These are phyloP conservation scores for Ogataea allantospora DNA, from an alignment of 805 yeast species.

Conservation along the genomic window DNA sequence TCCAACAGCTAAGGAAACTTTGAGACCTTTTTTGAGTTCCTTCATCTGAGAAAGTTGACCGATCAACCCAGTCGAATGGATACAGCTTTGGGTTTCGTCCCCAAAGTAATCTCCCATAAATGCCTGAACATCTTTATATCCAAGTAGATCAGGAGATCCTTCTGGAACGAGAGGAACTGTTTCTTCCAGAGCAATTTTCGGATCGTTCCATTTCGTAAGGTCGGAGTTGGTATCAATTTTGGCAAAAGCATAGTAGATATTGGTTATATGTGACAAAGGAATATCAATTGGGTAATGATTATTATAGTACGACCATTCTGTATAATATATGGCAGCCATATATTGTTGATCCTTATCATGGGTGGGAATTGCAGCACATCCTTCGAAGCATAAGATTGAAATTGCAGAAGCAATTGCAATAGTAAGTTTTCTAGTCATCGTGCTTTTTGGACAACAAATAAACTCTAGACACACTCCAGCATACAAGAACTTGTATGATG, in stretches of 20 bases:
- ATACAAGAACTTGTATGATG: too few relatives aligned
- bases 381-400: background rate
- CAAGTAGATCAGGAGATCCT: background rate
- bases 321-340: conserved; percentile 39
- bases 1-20: conserved; percentile 74
- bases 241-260: conserved; percentile 77
- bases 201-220: conserved; percentile 56
- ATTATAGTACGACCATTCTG: conserved; percentile 71
- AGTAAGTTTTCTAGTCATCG: background rate
- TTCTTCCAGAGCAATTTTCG: conserved; percentile 59
- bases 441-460: too few relatives aligned
- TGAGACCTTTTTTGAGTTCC: conserved; percentile 37
- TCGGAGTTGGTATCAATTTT: conserved; percentile 46
- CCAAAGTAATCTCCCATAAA: conserved; percentile 1
- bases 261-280: conserved; percentile 56
- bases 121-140: background rate
- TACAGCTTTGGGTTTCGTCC: background rate
- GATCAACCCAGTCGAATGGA: conserved; percentile 25
- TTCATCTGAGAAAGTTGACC: conserved; percentile 33
- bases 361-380: background rate
- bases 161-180: conserved; percentile 14
- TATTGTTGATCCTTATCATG: background rate
- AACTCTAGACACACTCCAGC: too few relatives aligned
- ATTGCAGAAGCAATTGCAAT: background rate
- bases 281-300: conserved; percentile 60